Percentiles rank a stretch among this genome's conserved stretches.
These are phyloP conservation scores for Trichocladium uniseriatum DNA, from an alignment of 495 filamentous ascomycete genomes.

Conservation along the genomic window DNA sequence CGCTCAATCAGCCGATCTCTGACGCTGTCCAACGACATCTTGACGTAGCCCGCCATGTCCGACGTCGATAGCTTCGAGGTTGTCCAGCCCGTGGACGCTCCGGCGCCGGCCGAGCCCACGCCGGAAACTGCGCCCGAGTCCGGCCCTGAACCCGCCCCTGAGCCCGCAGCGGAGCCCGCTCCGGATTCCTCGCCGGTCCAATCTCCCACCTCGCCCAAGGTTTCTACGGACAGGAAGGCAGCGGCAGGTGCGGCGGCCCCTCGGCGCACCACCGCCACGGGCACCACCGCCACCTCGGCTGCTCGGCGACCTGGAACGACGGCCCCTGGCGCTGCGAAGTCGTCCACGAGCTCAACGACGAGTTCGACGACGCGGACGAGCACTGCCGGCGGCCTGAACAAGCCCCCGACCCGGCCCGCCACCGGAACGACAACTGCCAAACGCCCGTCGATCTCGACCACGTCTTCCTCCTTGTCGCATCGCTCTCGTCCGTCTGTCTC, in stretches of 20 bases:
- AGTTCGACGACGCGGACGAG: slow-evolving; percentile 31
- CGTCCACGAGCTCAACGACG: slow-evolving; percentile 30
- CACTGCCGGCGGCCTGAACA: slow-evolving; percentile 24
- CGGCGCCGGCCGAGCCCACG: slow-evolving; percentile 24
- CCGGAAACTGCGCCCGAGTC: slow-evolving; percentile 10
- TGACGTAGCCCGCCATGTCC: slow-evolving; percentile 30
- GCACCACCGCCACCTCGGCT: slow-evolving; percentile 10
- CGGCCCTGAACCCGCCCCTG: neutral
- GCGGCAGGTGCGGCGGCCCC: slow-evolving; percentile 14
- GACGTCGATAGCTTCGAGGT: slow-evolving; percentile 36
- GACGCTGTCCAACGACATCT: neutral
- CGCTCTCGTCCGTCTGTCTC: slow-evolving; percentile 37
- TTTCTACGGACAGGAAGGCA: slow-evolving; percentile 24
- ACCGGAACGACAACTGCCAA: slow-evolving; percentile 24
- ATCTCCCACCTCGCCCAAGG: slow-evolving; percentile 22
- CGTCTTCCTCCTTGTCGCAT: slow-evolving; percentile 28
- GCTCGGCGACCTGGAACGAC: slow-evolving; percentile 11
- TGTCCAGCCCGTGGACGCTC: slow-evolving; percentile 31
- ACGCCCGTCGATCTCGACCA: slow-evolving; percentile 27
- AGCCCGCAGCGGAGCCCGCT: slow-evolving; percentile 15
- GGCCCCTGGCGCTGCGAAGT: slow-evolving; percentile 27
- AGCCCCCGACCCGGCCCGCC: slow-evolving; percentile 30
- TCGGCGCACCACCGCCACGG: slow-evolving; percentile 22
- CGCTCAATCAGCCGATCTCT: neutral
- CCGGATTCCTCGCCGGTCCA: neutral